These are phyloP conservation scores for Sarocladium kiliense DNA, from an alignment of 2,329 filamentous ascomycete species.

Conservation along the genomic window DNA sequence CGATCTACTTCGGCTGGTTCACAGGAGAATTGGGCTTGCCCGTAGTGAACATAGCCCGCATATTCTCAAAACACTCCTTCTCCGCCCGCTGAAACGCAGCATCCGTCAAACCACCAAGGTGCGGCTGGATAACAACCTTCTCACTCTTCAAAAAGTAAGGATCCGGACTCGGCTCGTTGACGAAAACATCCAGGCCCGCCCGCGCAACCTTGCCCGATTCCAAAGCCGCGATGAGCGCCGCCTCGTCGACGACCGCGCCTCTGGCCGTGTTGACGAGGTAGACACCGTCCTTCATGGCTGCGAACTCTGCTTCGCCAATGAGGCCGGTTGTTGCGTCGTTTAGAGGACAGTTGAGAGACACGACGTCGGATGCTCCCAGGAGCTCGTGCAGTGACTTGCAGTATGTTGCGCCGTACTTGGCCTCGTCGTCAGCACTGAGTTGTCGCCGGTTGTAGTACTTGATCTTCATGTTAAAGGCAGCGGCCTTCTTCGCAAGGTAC, in stretches of 20 bases:
- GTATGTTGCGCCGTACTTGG: conserved; percentile 27
- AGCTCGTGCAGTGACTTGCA: conserved; percentile 29
- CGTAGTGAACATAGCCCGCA: conserved; percentile 17
- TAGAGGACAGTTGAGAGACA: conserved; percentile 21
- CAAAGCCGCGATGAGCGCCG: conserved; percentile 36
- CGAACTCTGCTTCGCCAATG: conserved; percentile 32
- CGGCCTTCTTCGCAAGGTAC: conserved; percentile 32
- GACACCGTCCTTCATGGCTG: conserved; percentile 38
- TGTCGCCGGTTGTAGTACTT: conserved; percentile 33
- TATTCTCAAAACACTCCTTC: conserved; percentile 29
- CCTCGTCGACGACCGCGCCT: conserved; percentile 41
- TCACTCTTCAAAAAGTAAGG: conserved; percentile 27
- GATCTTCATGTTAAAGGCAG: conserved; percentile 34
- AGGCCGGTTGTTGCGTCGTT: conserved; percentile 27
- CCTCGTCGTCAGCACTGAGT: conserved; percentile 26
- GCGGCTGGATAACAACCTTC: conserved; percentile 34
- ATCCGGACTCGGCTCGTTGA: conserved; percentile 29
- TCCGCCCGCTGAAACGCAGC: conserved; percentile 34
- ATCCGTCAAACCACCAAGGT: conserved; percentile 38
- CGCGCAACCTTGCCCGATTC: conserved; percentile 36
- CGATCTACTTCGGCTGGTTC: not conserved
- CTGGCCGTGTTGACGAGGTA: conserved; percentile 44
- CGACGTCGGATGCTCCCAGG: conserved; percentile 31
- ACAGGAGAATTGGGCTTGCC: conserved; percentile 17
- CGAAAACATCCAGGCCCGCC: conserved; percentile 41